A percentile compares a stretch with the other conserved stretches of the same genome.
Evolutionary conservation across 306 rosid species (phyloP).

Genomic region (Chamaecrista fasciculata): DNA sequence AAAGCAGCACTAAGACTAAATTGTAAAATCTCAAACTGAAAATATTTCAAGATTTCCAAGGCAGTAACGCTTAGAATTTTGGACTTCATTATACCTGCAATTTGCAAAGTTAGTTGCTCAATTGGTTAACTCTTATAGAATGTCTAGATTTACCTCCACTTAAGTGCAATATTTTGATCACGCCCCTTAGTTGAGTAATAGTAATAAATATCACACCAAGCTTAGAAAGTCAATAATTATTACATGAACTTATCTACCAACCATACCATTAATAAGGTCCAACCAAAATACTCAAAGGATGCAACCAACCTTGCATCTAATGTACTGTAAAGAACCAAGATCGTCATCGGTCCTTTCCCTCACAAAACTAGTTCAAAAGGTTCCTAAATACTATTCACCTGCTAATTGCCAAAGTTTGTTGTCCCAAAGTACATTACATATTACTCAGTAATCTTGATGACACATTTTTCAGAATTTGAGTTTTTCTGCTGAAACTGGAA

Average conservation of each 20-base stretch:
- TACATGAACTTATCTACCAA: neutral
- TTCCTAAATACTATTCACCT: neutral
- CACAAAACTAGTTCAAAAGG: neutral
- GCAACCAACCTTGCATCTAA: slow-evolving; percentile 14
- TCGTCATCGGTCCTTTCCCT: neutral
- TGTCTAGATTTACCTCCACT: neutral
- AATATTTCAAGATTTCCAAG: neutral
- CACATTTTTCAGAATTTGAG: neutral
- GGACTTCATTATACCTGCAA: neutral
- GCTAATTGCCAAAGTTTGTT: neutral
- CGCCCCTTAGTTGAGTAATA: neutral
- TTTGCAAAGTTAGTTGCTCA: neutral
- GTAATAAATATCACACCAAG: neutral
- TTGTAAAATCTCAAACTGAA: neutral
- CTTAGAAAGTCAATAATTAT: neutral
- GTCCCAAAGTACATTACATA: slow-evolving; percentile 10
- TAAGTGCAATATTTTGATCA: neutral
- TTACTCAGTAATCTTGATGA: neutral
- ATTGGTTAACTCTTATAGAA: neutral
- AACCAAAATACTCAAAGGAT: neutral
- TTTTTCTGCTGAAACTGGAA: neutral
- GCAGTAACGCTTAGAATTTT: neutral
- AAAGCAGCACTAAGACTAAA: neutral
- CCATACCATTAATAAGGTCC: neutral
- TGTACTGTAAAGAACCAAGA: neutral